Evolutionary conservation across 2,329 filamentous ascomycete genomes (phyloP).

Genomic region (Dactylellina haptotyla): DNA sequence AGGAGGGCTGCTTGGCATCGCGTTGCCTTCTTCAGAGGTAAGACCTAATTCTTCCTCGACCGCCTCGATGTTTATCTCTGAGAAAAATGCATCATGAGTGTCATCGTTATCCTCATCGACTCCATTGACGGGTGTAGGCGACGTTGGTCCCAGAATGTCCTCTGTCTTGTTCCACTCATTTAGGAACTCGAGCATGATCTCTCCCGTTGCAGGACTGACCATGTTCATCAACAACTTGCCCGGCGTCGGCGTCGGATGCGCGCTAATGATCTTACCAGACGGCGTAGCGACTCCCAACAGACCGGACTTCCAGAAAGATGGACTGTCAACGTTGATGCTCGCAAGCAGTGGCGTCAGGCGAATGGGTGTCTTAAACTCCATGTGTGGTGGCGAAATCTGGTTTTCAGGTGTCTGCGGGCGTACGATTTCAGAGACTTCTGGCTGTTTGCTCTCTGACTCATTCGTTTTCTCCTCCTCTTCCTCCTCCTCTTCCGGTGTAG

Average conservation of each 20-base stretch:
- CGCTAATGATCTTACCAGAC: slow-evolving; percentile 42
- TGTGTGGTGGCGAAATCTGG: slow-evolving; percentile 27
- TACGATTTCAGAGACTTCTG: slow-evolving; percentile 13
- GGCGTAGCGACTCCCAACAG: slow-evolving; percentile 48
- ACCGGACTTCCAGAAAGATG: slow-evolving; percentile 50
- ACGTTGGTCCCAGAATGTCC: slow-evolving; percentile 57
- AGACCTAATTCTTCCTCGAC: slow-evolving; percentile 42
- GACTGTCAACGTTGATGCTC: slow-evolving; percentile 51
- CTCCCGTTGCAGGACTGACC: slow-evolving; percentile 43
- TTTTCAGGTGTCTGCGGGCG: slow-evolving; percentile 39
- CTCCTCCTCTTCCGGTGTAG: neutral
- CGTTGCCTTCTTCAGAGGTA: slow-evolving; percentile 56
- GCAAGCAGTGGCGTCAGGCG: slow-evolving; percentile 48
- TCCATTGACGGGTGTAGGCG: slow-evolving; percentile 57
- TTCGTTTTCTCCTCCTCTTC: neutral
- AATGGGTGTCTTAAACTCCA: slow-evolving; percentile 51
- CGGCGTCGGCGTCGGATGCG: slow-evolving; percentile 45
- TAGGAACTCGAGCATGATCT: slow-evolving; percentile 52
- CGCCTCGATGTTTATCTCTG: slow-evolving; percentile 61
- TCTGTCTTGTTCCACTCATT: slow-evolving; percentile 51
- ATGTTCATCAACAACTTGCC: slow-evolving; percentile 40
- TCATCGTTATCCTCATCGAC: slow-evolving; percentile 61
- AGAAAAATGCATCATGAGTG: slow-evolving; percentile 67
- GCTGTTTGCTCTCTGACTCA: slow-evolving; percentile 9
- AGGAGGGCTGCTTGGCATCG: slow-evolving; percentile 65